These are phyloP conservation scores for Neurospora intermedia DNA, from an alignment of 495 filamentous ascomycete genomes.

Conservation along the genomic window DNA sequence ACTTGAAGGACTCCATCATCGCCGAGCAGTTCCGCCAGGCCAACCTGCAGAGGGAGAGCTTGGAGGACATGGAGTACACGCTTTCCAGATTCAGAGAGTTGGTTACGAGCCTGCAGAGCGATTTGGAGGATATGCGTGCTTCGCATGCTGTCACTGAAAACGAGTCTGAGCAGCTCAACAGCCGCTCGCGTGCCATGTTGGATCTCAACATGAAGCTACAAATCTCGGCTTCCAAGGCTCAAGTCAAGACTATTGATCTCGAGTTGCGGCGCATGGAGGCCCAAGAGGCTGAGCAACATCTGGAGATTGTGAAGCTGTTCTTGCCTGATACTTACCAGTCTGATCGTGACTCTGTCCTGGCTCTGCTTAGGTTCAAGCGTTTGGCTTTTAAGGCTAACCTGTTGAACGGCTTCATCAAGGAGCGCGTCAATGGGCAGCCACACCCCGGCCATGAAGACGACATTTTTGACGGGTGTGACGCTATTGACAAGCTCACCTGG, in stretches of 20 bases:
- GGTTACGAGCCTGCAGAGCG: conserved; percentile 73
- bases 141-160: conserved; percentile 86
- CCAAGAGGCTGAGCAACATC: conserved; percentile 78
- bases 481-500: conserved; percentile 78
- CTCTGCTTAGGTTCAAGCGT: conserved; percentile 76
- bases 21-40: conserved; percentile 61
- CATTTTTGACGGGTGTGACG: conserved; percentile 63
- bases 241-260: conserved; percentile 85
- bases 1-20: conserved; percentile 67
- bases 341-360: conserved; percentile 73
- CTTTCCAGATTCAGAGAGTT: conserved; percentile 79
- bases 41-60: conserved; percentile 56
- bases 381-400: conserved; percentile 81
- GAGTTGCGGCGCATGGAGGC: conserved; percentile 82
- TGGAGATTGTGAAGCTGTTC: conserved; percentile 78
- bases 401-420: conserved; percentile 68
- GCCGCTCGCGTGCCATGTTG: conserved; percentile 83
- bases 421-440: conserved; percentile 49
- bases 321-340: conserved; percentile 75
- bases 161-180: conserved; percentile 77
- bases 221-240: conserved; percentile 75
- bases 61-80: conserved; percentile 84
- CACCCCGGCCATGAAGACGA: conserved; percentile 56
- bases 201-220: conserved; percentile 93
- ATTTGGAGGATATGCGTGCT: conserved; percentile 83